A percentile compares a stretch with the other conserved stretches of the same genome.
Conservation (phyloP, 495 filamentous ascomycete genomes). For the Talaromyces borbonicus region DNA sequence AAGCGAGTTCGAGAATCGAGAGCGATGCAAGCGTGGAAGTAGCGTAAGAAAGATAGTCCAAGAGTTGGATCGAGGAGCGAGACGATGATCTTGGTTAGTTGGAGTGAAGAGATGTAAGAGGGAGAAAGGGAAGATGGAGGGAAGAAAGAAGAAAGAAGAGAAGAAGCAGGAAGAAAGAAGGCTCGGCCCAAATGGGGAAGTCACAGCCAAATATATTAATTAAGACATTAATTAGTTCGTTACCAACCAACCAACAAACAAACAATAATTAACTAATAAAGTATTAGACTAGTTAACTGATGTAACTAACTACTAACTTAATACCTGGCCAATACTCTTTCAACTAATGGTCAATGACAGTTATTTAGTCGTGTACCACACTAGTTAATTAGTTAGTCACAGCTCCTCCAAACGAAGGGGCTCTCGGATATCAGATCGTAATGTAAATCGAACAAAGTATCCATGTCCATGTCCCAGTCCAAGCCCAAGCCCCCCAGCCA, state of each 20-base stretch:
- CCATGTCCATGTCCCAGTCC: constrained; percentile 4
- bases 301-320: no score
- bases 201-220: constrained; percentile 1
- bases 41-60: no score
- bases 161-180: neutral
- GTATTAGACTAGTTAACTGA: no score
- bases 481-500: no score
- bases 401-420: constrained; percentile 3
- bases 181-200: neutral
- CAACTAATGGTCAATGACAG: no score
- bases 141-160: neutral
- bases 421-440: constrained; percentile 4
- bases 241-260: neutral
- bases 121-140: neutral
- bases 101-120: no score
- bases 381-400: no score
- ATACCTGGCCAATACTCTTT: no score
- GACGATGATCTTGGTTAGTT: no score
- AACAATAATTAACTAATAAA: neutral
- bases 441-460: neutral
- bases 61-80: no score
- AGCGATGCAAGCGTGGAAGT: no score
- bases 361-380: no score
- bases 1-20: neutral
- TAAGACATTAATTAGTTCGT: neutral